Conservation (phyloP, 345 rosid genomes). For the Laguncularia racemosa region DNA sequence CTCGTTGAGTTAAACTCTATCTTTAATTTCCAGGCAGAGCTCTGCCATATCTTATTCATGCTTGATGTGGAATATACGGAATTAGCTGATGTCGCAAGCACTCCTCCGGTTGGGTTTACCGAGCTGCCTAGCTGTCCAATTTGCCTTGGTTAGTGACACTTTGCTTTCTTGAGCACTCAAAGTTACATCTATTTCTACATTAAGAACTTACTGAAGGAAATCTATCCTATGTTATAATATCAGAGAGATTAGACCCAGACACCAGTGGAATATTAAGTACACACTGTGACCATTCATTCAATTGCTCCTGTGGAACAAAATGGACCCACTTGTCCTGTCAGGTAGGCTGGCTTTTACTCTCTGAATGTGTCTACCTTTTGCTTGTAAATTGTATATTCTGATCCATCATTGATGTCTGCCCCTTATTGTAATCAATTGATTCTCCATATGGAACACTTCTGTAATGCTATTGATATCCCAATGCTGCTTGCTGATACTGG, state of each 20-base stretch:
- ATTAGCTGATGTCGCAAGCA: constrained; percentile 52
- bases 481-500: too few relatives aligned
- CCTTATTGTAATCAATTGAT: too few relatives aligned
- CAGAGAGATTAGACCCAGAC: constrained; percentile 92
- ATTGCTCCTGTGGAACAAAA: constrained; percentile 83
- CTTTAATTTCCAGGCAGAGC: constrained; percentile 52
- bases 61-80: constrained; percentile 62
- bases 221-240: background rate
- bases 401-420: too few relatives aligned
- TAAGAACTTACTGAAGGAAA: too few relatives aligned
- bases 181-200: background rate
- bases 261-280: constrained; percentile 82
- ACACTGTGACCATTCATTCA: constrained; percentile 92
- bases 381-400: too few relatives aligned
- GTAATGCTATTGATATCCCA: too few relatives aligned
- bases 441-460: too few relatives aligned
- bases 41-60: constrained; percentile 67
- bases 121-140: constrained; percentile 90
- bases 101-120: constrained; percentile 55
- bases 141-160: constrained; percentile 59
- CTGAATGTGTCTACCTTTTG: background rate
- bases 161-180: background rate
- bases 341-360: constrained; percentile 33
- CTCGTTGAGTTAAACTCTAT: background rate
- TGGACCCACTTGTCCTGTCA: constrained; percentile 94